Conservation (phyloP, 2,329 filamentous ascomycete genomes). For the Blastomyces silverae region DNA sequence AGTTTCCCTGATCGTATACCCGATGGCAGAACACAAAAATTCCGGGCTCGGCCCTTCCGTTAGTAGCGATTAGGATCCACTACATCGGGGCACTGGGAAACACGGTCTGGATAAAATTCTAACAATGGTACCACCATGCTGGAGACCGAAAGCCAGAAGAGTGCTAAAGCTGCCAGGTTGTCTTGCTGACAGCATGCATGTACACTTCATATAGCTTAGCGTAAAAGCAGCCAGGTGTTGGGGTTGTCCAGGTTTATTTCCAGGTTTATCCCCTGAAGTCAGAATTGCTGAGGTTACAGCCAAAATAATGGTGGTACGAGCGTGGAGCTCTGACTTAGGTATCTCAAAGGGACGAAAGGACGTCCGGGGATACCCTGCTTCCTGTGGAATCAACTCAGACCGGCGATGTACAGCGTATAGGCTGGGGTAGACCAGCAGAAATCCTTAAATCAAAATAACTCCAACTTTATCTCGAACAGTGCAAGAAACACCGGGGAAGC, state of each 20-base stretch:
- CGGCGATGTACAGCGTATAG: constrained; percentile 1
- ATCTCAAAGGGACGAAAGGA: neutral
- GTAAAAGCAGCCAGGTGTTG: neutral
- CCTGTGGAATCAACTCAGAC: neutral
- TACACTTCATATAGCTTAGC: neutral
- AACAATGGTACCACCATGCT: constrained; percentile 11
- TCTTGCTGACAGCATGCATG: constrained; percentile 1
- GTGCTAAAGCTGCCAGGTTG: neutral
- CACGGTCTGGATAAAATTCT: neutral
- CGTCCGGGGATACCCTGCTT: constrained; percentile 1
- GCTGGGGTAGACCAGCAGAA: constrained; percentile 1
- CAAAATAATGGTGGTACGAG: neutral
- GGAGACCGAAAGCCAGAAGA: constrained; percentile 9
- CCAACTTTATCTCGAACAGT: neutral
- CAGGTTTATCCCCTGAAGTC: neutral
- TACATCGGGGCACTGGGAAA: neutral
- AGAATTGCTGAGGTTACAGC: constrained; percentile 3
- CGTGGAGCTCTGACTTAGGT: neutral
- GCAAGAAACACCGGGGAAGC: neutral
- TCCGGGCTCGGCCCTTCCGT: neutral
- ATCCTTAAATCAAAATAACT: neutral
- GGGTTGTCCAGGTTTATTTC: constrained; percentile 6
- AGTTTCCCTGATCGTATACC: neutral
- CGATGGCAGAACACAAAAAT: neutral
- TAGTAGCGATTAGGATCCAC: constrained; percentile 4